A percentile compares a stretch with the other conserved stretches of the same genome.
Evolutionary conservation across 805 yeast species (phyloP).

Genomic region (Cyberlindnera xishuangbannaensis): DNA sequence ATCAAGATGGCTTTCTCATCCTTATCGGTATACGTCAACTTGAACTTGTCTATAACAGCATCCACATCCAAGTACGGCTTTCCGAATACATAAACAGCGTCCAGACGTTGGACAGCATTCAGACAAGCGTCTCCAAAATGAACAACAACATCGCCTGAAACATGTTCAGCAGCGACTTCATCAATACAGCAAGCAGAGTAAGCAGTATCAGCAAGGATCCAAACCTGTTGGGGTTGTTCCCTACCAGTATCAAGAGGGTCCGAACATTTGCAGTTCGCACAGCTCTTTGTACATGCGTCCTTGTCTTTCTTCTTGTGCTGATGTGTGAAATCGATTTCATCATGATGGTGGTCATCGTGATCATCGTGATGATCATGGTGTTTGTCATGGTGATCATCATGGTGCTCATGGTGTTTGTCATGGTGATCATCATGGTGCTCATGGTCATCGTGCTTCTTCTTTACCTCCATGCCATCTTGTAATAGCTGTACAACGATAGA

Average conservation of each 20-base stretch:
- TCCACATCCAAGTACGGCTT: conserved; percentile 48
- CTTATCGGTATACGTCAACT: conserved; percentile 33
- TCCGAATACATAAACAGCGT: conserved; percentile 78
- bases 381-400: too few species aligned
- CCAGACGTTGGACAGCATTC: conserved; percentile 67
- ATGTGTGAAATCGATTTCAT: conserved; percentile 6
- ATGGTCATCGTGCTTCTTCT: too few species aligned
- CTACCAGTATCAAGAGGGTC: conserved; percentile 11
- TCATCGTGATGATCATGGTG: conserved; percentile 4
- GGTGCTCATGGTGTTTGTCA: too few species aligned
- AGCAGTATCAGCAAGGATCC: conserved; percentile 93
- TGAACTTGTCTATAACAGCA: conserved; percentile 34
- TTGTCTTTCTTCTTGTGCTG: too few species aligned
- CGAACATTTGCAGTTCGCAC: conserved; percentile 23
- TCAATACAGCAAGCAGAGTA: conserved; percentile 95
- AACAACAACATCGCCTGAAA: conserved; percentile 73
- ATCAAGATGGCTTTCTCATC: conserved; percentile 52
- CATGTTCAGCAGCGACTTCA: conserved; percentile 95
- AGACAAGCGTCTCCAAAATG: conserved; percentile 96
- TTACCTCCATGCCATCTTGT: conserved; percentile 28
- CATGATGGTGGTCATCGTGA: conserved; percentile 1
- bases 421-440: too few species aligned
- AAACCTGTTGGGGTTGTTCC: conserved; percentile 37
- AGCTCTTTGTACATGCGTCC: conserved; percentile 17
- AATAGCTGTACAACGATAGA: conserved; percentile 57